Base-by-base conservation (phyloP, 495 filamentous ascomycete species). In the Xeromyces bisporus region DNA sequence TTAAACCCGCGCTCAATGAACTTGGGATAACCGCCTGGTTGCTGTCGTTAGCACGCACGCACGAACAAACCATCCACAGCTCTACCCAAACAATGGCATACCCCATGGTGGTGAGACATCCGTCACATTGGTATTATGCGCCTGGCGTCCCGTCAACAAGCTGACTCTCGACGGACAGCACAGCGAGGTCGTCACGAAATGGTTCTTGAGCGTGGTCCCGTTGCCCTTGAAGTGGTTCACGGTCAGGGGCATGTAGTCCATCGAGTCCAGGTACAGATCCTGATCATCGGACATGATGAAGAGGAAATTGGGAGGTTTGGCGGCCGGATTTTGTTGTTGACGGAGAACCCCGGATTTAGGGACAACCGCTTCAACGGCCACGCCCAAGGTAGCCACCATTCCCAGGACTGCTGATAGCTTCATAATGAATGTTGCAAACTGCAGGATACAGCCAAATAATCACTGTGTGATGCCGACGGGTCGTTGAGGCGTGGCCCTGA, bases 51-150 rank as follows among this genome's bases (percentile, higher is more conserved):
- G 18, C 11, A 4, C 26, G n/a, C 23, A 24, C 32, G n/a, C n/a
- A 24, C 23, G 7, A n/a, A 24, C 23, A 6, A 24, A 27, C 26
- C 4, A 15, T 27, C 26, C 10, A 4, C 26, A 27, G 11, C 11
- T 15, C 11, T 11, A 27, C 6, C 14, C 4, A 11, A 27, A 4
- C 9, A 21, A 5, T 10, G 6, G 66, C 69, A 13, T 48, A 70
- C 67, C 67, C 33, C 64, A 58, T 5, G 69, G 73, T 0, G 71
- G 66, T 31, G 43, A 51, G 3, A 79, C 64, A 35, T 75, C 68
- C 1, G 73, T 77, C 6, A 77, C 71, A 38, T 79, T 79, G 15
- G 73, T 77, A 43, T 79, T 79, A 48, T 79, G 74, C 0, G 69
- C 67, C 13, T 60, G 55, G 34, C 67, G 66, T 1, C 74, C 74